Conservation (phyloP, 805 yeast species). For the Spathaspora passalidarum region DNA sequence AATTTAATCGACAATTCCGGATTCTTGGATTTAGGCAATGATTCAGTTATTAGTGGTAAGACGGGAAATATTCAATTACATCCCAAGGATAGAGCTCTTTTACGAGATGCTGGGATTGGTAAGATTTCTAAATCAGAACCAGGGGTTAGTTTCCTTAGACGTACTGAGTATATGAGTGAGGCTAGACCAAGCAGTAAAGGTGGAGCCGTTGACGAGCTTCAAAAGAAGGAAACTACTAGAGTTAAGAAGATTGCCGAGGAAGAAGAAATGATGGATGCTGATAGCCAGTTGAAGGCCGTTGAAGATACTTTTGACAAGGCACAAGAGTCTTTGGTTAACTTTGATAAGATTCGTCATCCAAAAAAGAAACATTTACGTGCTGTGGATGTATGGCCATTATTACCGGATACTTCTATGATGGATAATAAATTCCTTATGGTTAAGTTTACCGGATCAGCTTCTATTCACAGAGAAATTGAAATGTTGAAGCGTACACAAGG, state of each 20-base stretch:
- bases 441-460: conserved; percentile 60
- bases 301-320: conserved; percentile 76
- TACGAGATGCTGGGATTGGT: conserved; percentile 73
- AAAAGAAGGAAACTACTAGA: conserved; percentile 8
- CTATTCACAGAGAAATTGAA: conserved; percentile 37
- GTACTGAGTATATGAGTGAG: conserved; percentile 89
- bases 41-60: conserved; percentile 21
- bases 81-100: conserved; percentile 70
- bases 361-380: conserved; percentile 69
- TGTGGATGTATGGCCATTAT: conserved; percentile 70
- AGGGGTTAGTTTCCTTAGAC: conserved; percentile 78
- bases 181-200: conserved; percentile 32
- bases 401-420: conserved; percentile 90
- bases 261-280: conserved; percentile 49
- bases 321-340: conserved; percentile 41
- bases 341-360: conserved; percentile 67
- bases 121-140: conserved; percentile 41
- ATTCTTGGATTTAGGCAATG: conserved; percentile 60
- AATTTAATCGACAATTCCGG: conserved; percentile 68
- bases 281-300: conserved; percentile 61
- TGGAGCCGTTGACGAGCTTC: conserved; percentile 8
- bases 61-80: conserved; percentile 48
- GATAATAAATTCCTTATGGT: conserved; percentile 71
- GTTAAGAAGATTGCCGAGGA: conserved; percentile 19
- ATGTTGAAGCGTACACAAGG: conserved; percentile 26